Evolutionary conservation across 768 basidiomycete species (phyloP), one percentile per base, ranked within the genome.

Genomic region (Lactarius evosmus): DNA sequence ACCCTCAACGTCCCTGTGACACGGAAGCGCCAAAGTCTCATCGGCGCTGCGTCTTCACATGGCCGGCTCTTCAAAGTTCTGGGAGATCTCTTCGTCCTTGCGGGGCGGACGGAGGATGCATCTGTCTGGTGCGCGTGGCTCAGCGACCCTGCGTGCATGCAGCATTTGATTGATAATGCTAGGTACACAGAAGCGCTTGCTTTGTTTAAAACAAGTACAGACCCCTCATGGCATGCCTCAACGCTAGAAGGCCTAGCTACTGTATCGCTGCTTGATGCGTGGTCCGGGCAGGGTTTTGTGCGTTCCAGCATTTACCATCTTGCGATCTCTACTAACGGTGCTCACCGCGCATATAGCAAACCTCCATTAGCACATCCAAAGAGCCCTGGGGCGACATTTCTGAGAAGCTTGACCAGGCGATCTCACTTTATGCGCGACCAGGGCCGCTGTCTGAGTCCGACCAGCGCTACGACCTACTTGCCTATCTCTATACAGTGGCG

Each of bases 151-250:
- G 25, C 32, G 40, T 61, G 56, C 63, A 56, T 58, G 61, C 69
- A 68, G 67, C 69, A 56, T 64, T 41, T 49, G 52, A 65, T 68
- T 57, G 67, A 61, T 69, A 27, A 69, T 60, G 63, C 34, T 70
- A 93, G 91, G 85, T 98, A 94, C 74, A 83, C 85, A 58, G 95
- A 98, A 77, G 89, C 94, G 14, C 76, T 93, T 19, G 82, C 82
- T 34, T 73, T 91, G n/a, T 86, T 93, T 69, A 91, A 88, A 74
- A 78, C 79, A 1, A 80, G 85, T 8, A 84, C 85, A 60, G 96
- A 98, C 74, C 75, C 83, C 27, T 79, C 90, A 30, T 99, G 96
- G 96, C 89, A 95, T 72, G 96, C 93, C 0, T 86, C 89, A 14
- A 86, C 88, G 0, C 77, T 93, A 51, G 97, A 99, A 77, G 93